Conservation (phyloP, 1,284 basidiomycete genomes). For the Gymnopus androsaceus region DNA sequence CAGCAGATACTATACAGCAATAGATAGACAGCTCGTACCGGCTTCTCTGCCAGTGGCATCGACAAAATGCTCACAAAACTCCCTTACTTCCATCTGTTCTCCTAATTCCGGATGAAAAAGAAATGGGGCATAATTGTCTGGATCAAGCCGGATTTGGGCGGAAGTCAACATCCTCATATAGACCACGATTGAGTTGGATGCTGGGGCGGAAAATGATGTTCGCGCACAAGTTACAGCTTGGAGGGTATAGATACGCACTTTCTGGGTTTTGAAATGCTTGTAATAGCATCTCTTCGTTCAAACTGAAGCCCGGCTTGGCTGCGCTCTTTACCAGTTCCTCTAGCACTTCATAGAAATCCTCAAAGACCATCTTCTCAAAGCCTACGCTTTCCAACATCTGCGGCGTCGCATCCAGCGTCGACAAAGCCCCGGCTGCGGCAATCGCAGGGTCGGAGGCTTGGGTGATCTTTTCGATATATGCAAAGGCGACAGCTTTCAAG, state of each 20-base stretch:
- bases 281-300: slow-evolving; percentile 46
- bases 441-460: slow-evolving; percentile 41
- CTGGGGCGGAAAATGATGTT: slow-evolving; percentile 34
- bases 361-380: slow-evolving; percentile 67
- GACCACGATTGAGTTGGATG: slow-evolving; percentile 71
- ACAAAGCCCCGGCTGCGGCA: slow-evolving; percentile 54
- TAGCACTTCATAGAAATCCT: slow-evolving; percentile 58
- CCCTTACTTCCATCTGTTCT: slow-evolving; percentile 55
- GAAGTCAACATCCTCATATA: slow-evolving; percentile 82
- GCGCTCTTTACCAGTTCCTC: slow-evolving; percentile 39
- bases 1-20: slow-evolving; percentile 10
- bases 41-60: slow-evolving; percentile 84
- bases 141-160: slow-evolving; percentile 73
- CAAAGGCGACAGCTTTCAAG: slow-evolving; percentile 66
- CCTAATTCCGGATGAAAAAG: slow-evolving; percentile 75
- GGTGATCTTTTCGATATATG: slow-evolving; percentile 64
- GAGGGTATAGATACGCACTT: slow-evolving; percentile 45
- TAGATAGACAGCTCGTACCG: slow-evolving; percentile 40
- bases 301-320: slow-evolving; percentile 32
- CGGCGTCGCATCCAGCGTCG: slow-evolving; percentile 53
- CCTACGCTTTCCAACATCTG: slow-evolving; percentile 59
- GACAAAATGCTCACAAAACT: slow-evolving; percentile 78
- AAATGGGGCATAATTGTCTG: slow-evolving; percentile 69
- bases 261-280: slow-evolving; percentile 56
- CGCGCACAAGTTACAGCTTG: neutral